A percentile compares a stretch with the other conserved stretches of the same genome.
Evolutionary conservation across 148 eudicot species (phyloP).

Genomic region (Polygonum maritimum): DNA sequence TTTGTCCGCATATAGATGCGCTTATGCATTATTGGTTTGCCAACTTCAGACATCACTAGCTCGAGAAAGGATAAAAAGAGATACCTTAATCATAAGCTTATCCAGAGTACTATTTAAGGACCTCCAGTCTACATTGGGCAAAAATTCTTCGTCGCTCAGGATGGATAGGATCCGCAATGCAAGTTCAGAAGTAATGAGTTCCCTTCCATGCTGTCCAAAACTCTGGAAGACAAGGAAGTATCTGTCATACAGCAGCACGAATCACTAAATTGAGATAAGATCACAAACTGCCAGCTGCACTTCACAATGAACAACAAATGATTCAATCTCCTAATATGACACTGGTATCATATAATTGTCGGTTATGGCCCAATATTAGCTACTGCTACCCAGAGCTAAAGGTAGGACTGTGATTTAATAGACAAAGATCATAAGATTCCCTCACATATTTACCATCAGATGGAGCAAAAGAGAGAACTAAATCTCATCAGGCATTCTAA

Average conservation of each 20-base stretch:
- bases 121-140: conserved; percentile 56
- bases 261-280: conserved; percentile 73
- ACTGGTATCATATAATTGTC: background rate
- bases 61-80: background rate
- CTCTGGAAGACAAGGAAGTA: conserved; percentile 99
- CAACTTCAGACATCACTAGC: background rate
- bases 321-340: background rate
- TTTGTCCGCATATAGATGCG: background rate
- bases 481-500: background rate
- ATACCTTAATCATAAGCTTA: conserved; percentile 79
- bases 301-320: background rate
- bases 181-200: conserved; percentile 93
- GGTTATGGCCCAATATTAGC: background rate
- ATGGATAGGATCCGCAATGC: conserved; percentile 78
- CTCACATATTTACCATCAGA: background rate
- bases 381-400: background rate
- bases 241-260: conserved; percentile 97
- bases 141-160: conserved; percentile 79
- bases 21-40: background rate
- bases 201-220: conserved; percentile 99
- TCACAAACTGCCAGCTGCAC: conserved; percentile 14
- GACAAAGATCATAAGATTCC: background rate
- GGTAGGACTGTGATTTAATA: background rate
- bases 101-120: conserved; percentile 53
- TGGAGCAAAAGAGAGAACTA: background rate